phyloP scores from a whole-genome alignment of 2,329 filamentous ascomycete species.

The Exserohilum turcica region DNA sequence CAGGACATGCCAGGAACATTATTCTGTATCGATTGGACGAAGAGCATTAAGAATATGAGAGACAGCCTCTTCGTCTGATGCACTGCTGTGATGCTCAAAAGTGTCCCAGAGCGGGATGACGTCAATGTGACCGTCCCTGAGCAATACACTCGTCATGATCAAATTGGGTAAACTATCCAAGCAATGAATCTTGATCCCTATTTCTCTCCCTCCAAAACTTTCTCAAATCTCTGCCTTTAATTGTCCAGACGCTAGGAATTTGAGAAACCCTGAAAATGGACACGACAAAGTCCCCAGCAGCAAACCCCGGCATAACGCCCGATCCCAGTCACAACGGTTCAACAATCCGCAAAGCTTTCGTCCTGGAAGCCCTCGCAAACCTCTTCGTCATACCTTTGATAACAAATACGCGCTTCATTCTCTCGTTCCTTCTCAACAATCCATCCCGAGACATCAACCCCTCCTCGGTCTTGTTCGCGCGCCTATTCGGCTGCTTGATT shows the following conservation, averaged over 20 bases:
- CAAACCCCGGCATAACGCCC: constrained; percentile 25
- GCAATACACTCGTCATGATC: constrained; percentile 3
- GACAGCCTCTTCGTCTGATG: no score
- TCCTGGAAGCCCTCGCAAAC: constrained; percentile 34
- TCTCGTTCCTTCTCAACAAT: constrained; percentile 27
- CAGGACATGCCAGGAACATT: not conserved
- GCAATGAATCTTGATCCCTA: not conserved
- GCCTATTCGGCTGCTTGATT: constrained; percentile 30
- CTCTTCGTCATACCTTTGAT: constrained; percentile 35
- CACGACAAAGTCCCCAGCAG: constrained; percentile 25
- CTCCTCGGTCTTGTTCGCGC: constrained; percentile 30
- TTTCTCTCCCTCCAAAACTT: not conserved
- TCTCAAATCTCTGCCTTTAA: not conserved
- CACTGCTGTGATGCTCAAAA: not conserved
- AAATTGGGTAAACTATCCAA: not conserved
- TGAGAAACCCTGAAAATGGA: not conserved
- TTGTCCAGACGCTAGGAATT: no score
- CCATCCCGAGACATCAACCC: constrained; percentile 29
- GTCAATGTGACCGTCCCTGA: not conserved
- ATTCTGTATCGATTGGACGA: not conserved
- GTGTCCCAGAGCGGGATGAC: not conserved
- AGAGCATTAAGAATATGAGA: not conserved
- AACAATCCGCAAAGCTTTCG: constrained; percentile 35
- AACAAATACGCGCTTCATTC: constrained; percentile 27
- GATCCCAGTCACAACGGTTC: constrained; percentile 20